Evolutionary conservation across 1,284 basidiomycete species (phyloP), one percentile per base, ranked within the genome.

Genomic region (Moesziomyces sp.): DNA sequence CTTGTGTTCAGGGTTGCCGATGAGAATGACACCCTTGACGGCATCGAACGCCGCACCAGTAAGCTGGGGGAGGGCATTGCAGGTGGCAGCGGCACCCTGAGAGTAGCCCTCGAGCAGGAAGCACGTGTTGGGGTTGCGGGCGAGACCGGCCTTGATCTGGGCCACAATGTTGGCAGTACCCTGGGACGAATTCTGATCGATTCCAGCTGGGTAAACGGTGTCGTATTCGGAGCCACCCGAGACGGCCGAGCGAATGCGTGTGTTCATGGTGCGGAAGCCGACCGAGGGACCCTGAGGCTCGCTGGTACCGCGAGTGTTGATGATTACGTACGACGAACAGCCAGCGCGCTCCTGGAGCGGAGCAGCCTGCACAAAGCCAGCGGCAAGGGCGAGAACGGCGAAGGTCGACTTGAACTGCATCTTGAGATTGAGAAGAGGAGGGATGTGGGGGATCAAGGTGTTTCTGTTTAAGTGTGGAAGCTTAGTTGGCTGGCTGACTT

Each of bases 271-370:
- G 3, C 24, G 42, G 67, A 79, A 80, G 1, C 69, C 74, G 19
- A 52, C 40, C 5, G 78, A 80, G 11, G 77, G 74, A 3, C 81
- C 83, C 54, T 84, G 82, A 18, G 28, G 40, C 52, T 84, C 83
- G 48, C 77, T 70, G 8, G 81, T 83, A 33, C 83, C 83, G 21
- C 83, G 75, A 30, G 83, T 78, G 63, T 76, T 74, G 73, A 84
- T 83, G 62, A 84, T 60, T 67, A 54, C 46, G 56, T 69, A 69
- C 13, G 33, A 55, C 10, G 66, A 63, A 50, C 66, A 69, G 11
- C 40, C 49, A n/a, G 66, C 59, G 1, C 59, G 59, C 59, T 61
- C 52, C 33, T 46, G 49, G 40, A 46, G 14, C n/a, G 64, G 64
- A 28, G 21, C 24, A 19, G 50, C 58, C 53, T 59, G 49, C 18